These are phyloP conservation scores for Fusarium camptoceras DNA, from an alignment of 2,329 filamentous ascomycete genomes.

Conservation along the genomic window DNA sequence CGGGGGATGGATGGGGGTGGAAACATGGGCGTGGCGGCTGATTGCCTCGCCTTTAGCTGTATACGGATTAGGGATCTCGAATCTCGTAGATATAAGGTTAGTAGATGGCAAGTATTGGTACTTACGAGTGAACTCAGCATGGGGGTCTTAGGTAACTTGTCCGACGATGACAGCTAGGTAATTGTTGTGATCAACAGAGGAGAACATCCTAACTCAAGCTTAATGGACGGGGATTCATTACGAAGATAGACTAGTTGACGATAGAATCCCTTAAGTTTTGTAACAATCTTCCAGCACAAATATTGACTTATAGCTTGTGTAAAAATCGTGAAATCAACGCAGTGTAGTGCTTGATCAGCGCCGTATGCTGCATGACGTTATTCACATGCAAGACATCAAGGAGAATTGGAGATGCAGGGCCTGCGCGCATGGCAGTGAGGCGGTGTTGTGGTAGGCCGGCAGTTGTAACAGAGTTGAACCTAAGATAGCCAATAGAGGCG, in stretches of 20 bases:
- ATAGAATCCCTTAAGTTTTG: background rate
- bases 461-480: constrained; percentile 20
- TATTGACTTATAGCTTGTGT: too few relatives aligned
- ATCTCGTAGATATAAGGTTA: constrained; percentile 30
- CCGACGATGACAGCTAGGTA: background rate
- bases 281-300: background rate
- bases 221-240: background rate
- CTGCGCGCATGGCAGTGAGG: background rate
- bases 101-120: constrained; percentile 30
- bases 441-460: constrained; percentile 16
- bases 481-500: constrained; percentile 2
- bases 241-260: background rate
- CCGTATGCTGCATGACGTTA: constrained; percentile 3
- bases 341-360: background rate
- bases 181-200: background rate
- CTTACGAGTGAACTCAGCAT: constrained; percentile 9
- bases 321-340: background rate
- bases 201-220: background rate
- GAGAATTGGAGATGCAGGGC: background rate
- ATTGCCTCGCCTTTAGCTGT: constrained; percentile 3
- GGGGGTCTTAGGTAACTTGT: constrained; percentile 28
- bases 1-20: constrained; percentile 17
- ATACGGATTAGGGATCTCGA: constrained; percentile 5
- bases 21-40: constrained; percentile 17
- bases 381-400: background rate